Base-by-base conservation (phyloP, 1,139 yeast genomes). In the Pichia sp. region DNA sequence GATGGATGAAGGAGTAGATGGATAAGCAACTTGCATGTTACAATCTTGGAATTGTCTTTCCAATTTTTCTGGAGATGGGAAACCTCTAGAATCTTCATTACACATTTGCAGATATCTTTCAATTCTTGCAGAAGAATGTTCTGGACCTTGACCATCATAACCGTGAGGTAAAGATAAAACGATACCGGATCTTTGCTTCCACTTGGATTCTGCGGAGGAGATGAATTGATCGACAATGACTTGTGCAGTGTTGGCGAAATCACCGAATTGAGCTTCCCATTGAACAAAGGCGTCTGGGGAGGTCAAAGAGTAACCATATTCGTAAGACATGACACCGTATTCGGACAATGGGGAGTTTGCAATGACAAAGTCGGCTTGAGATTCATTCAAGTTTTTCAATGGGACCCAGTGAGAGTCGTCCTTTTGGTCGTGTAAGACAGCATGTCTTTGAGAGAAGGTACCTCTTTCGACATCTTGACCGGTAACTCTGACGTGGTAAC, bases 381-480 rank as follows among this genome's bases (percentile, higher is more conserved):
- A 83, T 63, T 85, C 88, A 62, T 83, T 77, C 63, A 92, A 78
- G 70, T 87, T 79, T 72, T 87, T 81, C 72, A 93, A 80, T 65
- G 99, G 98, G 60, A 91, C 86, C 75, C 87, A 84, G 31, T 88
- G 83, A 52, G 76, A 76, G 74, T 92, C 98, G 53, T 87, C 85
- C 57, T 83, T 78, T 78, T 93, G 99, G 74, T 95, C 99, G 73
- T 95, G 99, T 71, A 93, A 80, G 52, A 93, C 98, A 55, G 99
- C 95, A 71, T 93, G 99, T 79, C 99, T 95, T 79, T 93, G 99
- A 58, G 99, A 93, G 81, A 93, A 93, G 49, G 99, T 93, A 80
- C 99, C 99, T 84, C 99, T 91, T 81, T 95, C 99, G 63, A 93
- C 99, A 82, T 93, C 99, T 79, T 93, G 98, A 72, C 99, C 99